These are phyloP conservation scores for Penicillium olsonii DNA, from an alignment of 2,329 filamentous ascomycete species.

Conservation along the genomic window DNA sequence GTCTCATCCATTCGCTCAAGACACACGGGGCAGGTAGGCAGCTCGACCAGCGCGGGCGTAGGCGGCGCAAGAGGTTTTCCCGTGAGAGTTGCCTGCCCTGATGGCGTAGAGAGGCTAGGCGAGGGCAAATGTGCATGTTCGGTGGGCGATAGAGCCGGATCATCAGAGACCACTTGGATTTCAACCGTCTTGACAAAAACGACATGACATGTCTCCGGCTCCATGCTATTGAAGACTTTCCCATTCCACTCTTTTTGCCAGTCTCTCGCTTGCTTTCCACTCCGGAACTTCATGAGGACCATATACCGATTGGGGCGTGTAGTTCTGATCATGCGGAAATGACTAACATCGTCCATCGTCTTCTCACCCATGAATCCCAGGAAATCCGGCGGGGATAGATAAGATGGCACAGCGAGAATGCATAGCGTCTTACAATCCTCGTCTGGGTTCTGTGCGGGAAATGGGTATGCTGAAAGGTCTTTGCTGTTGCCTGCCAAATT, in stretches of 20 bases:
- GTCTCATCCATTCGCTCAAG: slow-evolving; percentile 98
- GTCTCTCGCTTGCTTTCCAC: slow-evolving; percentile 68
- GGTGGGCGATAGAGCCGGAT: slow-evolving; percentile 12
- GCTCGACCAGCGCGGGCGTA: slow-evolving; percentile 82
- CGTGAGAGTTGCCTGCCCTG: slow-evolving; percentile 49
- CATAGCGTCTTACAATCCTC: slow-evolving; percentile 84
- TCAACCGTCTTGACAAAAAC: slow-evolving; percentile 92
- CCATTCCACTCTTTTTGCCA: slow-evolving; percentile 92
- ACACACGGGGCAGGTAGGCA: slow-evolving; percentile 95
- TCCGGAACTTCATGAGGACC: slow-evolving; percentile 90
- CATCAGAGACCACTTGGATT: slow-evolving; percentile 65
- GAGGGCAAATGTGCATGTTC: slow-evolving; percentile 65
- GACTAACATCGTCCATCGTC: slow-evolving; percentile 82
- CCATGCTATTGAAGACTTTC: slow-evolving; percentile 87
- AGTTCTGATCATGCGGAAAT: slow-evolving; percentile 93
- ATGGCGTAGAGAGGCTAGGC: slow-evolving; percentile 28
- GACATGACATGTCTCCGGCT: slow-evolving; percentile 93
- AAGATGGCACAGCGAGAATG: slow-evolving; percentile 91
- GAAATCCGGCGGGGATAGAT: slow-evolving; percentile 88
- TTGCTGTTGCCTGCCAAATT: slow-evolving; percentile 19
- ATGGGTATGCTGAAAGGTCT: slow-evolving; percentile 17
- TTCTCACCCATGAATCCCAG: slow-evolving; percentile 87
- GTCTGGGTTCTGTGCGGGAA: slow-evolving; percentile 22
- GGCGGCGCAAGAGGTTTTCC: slow-evolving; percentile 68
- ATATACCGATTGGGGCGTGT: slow-evolving; percentile 87